These are phyloP conservation scores for Russula vinacea DNA, from an alignment of 768 basidiomycete species.

Conservation along the genomic window DNA sequence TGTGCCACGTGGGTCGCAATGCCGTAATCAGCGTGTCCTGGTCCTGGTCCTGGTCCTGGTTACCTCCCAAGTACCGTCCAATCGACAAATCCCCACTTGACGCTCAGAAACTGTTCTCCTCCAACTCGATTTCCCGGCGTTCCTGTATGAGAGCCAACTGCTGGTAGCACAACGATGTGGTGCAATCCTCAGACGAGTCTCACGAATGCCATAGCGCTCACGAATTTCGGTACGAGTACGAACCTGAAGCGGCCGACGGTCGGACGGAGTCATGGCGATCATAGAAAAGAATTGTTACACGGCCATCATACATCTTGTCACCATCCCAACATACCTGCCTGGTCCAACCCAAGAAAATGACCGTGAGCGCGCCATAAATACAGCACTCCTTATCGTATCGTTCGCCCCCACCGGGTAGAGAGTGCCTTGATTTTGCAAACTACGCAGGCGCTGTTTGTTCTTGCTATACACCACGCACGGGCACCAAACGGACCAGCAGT, in stretches of 20 bases:
- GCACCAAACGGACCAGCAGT: constrained; percentile 40
- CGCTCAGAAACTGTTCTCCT: not conserved
- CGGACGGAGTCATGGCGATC: no score
- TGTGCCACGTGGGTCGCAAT: no score
- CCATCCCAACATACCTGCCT: not conserved
- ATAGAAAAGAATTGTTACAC: no score
- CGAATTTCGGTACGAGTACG: not conserved
- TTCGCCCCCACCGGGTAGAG: constrained; percentile 30
- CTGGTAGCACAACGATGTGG: not conserved
- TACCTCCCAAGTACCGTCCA: no score
- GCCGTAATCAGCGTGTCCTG: no score
- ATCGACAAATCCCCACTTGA: not conserved
- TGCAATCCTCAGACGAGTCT: not conserved
- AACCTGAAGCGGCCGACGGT: not conserved
- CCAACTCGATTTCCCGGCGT: constrained; percentile 13
- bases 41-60: no score
- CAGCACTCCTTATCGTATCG: not conserved
- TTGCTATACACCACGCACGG: constrained; percentile 44
- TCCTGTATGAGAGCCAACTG: constrained; percentile 6
- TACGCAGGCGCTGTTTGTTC: constrained; percentile 42
- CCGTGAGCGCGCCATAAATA: not conserved
- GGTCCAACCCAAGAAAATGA: not conserved
- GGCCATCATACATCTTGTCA: not conserved
- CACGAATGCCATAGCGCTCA: constrained; percentile 4
- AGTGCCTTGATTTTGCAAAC: constrained; percentile 38